Evolutionary conservation across 257 asterid genomes (phyloP).

Genomic region (Solanum neorickii): DNA sequence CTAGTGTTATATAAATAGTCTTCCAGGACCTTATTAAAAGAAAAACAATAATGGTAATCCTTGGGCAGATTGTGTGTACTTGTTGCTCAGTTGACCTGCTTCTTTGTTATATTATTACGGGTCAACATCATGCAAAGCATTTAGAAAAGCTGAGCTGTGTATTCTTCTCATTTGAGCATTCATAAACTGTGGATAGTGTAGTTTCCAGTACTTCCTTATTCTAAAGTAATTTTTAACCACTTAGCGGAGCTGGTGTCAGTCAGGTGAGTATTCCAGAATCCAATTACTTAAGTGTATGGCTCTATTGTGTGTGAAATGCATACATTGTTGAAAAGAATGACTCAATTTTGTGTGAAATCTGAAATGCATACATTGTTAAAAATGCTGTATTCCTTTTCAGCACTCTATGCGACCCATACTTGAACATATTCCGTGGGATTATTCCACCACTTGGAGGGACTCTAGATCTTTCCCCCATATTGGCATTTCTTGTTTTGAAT

Average conservation of each 20-base stretch:
- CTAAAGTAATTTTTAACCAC: neutral
- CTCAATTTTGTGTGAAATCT: neutral
- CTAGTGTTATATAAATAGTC: neutral
- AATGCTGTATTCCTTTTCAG: slow-evolving; percentile 33
- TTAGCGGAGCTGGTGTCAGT: neutral
- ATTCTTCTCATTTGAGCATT: neutral
- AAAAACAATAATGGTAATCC: neutral
- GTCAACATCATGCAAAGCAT: neutral
- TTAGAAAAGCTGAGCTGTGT: neutral
- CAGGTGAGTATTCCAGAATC: neutral
- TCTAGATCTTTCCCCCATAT: slow-evolving; percentile 72
- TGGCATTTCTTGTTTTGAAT: slow-evolving; percentile 73
- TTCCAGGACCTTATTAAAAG: neutral
- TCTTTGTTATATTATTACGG: neutral
- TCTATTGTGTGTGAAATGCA: too few relatives aligned
- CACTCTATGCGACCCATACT: slow-evolving; percentile 89
- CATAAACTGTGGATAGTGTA: neutral
- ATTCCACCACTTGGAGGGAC: slow-evolving; percentile 97
- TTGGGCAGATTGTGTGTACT: neutral
- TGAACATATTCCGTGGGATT: slow-evolving; percentile 90
- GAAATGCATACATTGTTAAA: neutral
- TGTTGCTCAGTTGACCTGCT: neutral
- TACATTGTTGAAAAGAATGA: neutral
- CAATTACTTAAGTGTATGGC: neutral
- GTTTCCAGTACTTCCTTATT: neutral